A percentile compares a stretch with the other conserved stretches of the same genome.
Conservation (phyloP, 495 filamentous ascomycete species). For the Daldinia caldariorum region DNA sequence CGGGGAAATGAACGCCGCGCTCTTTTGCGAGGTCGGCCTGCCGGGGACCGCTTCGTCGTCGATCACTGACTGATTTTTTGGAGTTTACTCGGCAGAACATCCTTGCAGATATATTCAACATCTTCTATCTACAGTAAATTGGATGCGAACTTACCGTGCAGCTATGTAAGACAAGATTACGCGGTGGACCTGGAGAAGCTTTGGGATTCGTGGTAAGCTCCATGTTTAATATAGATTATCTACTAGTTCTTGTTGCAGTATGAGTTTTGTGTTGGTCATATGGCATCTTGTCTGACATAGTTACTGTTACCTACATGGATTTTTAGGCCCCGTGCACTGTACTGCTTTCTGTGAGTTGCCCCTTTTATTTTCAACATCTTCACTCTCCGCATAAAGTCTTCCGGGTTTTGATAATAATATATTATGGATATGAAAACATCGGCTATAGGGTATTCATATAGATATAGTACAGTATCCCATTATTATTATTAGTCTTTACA, state of each 20-base stretch:
- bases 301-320: neutral
- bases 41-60: constrained; percentile 13
- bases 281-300: too few relatives aligned
- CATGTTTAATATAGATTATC: neutral
- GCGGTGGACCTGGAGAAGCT: neutral
- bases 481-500: neutral
- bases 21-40: constrained; percentile 34
- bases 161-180: neutral
- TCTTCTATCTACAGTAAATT: constrained; percentile 1
- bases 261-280: too few relatives aligned
- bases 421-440: too few relatives aligned
- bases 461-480: neutral
- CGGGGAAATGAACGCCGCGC: constrained; percentile 20
- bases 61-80: constrained; percentile 31
- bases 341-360: neutral
- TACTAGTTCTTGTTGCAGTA: neutral
- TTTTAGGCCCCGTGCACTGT: neutral
- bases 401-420: neutral
- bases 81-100: constrained; percentile 34
- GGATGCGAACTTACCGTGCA: neutral
- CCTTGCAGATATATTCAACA: constrained; percentile 17
- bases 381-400: neutral
- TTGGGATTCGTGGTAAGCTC: neutral
- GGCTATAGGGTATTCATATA: neutral
- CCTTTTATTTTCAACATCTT: neutral